These are phyloP conservation scores for Fusarium phyllophilum DNA, from an alignment of 2,329 filamentous ascomycete genomes.

Conservation along the genomic window DNA sequence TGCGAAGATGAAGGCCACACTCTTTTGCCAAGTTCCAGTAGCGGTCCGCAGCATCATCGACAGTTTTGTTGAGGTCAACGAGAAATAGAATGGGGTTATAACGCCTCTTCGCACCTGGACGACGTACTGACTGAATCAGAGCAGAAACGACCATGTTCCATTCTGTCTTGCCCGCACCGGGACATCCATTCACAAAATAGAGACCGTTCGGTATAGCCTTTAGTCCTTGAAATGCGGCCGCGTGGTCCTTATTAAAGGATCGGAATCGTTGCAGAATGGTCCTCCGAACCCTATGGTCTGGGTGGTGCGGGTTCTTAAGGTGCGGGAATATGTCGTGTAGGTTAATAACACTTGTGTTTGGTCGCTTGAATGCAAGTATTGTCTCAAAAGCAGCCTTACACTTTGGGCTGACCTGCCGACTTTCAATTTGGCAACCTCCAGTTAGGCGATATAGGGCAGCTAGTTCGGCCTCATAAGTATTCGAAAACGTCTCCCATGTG, in stretches of 20 bases:
- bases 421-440: slow-evolving; percentile 28
- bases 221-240: slow-evolving; percentile 49
- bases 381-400: slow-evolving; percentile 46
- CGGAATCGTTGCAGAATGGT: slow-evolving; percentile 45
- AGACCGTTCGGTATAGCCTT: slow-evolving; percentile 54
- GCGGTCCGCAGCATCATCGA: slow-evolving; percentile 57
- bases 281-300: slow-evolving; percentile 34
- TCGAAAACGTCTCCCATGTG: slow-evolving; percentile 40
- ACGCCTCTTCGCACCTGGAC: slow-evolving; percentile 31
- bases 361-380: slow-evolving; percentile 46
- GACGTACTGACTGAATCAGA: slow-evolving; percentile 49
- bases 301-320: slow-evolving; percentile 43
- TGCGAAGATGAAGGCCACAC: slow-evolving; percentile 47
- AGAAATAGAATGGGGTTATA: slow-evolving; percentile 55
- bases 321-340: slow-evolving; percentile 48
- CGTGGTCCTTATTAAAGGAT: slow-evolving; percentile 53
- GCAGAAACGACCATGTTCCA: slow-evolving; percentile 57
- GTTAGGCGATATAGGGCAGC: slow-evolving; percentile 45
- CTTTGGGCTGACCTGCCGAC: slow-evolving; percentile 11
- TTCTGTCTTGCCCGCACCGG: slow-evolving; percentile 60
- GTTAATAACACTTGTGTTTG: slow-evolving; percentile 35
- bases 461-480: slow-evolving; percentile 49
- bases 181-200: slow-evolving; percentile 58
- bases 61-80: slow-evolving; percentile 59
- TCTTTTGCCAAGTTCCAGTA: slow-evolving; percentile 52